These are phyloP conservation scores for Anaeromyces robustus DNA, from an alignment of 192 early-diverging fungal genomes.

Conservation along the genomic window DNA sequence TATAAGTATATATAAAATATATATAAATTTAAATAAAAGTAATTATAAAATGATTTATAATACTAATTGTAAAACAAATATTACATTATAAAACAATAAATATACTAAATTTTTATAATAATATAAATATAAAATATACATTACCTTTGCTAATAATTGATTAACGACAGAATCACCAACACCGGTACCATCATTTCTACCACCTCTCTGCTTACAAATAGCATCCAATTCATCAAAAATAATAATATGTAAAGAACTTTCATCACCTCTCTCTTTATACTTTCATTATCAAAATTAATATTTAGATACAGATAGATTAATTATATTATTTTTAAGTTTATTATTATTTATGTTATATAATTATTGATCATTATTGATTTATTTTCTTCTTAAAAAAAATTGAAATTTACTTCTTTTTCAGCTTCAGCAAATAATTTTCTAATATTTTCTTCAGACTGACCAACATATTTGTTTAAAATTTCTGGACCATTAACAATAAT, in stretches of 20 bases:
- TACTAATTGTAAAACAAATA: too few relatives aligned
- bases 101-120: too few relatives aligned
- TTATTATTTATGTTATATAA: too few relatives aligned
- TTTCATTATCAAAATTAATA: conserved; percentile 3
- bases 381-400: too few relatives aligned
- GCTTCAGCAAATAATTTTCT: conserved; percentile 90
- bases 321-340: neutral
- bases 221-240: conserved; percentile 99
- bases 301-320: neutral
- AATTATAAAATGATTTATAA: too few relatives aligned
- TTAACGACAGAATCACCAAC: conserved; percentile 95
- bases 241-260: conserved; percentile 85
- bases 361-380: too few relatives aligned
- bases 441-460: conserved; percentile 91
- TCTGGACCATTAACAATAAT: conserved; percentile 93
- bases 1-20: too few relatives aligned
- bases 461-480: conserved; percentile 91
- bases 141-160: conserved; percentile 80
- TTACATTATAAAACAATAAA: too few relatives aligned
- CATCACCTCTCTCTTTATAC: conserved; percentile 83
- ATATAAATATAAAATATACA: neutral
- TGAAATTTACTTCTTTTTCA: conserved; percentile 68
- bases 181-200: conserved; percentile 79
- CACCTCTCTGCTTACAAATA: conserved; percentile 94
- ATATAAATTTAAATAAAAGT: too few relatives aligned